Conservation (phyloP, 2,329 filamentous ascomycete genomes). For the Chalaropsis ovoidea region DNA sequence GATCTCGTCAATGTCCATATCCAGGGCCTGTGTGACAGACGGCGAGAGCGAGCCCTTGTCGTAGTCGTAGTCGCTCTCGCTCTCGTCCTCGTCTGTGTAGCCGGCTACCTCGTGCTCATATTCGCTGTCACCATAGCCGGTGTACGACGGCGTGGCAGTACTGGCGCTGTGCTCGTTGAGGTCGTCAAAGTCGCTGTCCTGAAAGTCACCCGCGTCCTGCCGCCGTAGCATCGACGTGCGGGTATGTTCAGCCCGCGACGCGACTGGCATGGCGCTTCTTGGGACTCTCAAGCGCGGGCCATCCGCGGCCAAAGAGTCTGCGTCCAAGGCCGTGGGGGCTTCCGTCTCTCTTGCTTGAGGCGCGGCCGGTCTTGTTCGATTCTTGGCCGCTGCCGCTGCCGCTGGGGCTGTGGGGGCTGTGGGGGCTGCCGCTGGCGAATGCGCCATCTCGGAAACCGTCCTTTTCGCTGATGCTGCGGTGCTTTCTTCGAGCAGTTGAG, state of each 20-base stretch:
- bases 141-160: background rate
- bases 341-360: constrained; percentile 13
- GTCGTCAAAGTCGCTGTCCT: constrained; percentile 12
- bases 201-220: background rate
- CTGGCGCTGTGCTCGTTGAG: background rate
- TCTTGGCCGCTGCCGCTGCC: constrained; percentile 3
- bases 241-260: background rate
- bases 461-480: constrained; percentile 4
- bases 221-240: background rate
- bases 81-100: background rate
- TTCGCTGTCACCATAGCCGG: constrained; percentile 2
- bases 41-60: constrained; percentile 9
- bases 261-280: constrained; percentile 22
- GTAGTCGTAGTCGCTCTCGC: constrained; percentile 5
- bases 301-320: constrained; percentile 15
- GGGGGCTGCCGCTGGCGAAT: constrained; percentile 10
- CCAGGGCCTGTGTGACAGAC: constrained; percentile 19
- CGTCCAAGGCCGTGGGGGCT: constrained; percentile 5
- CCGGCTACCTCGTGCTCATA: constrained; percentile 9
- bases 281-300: constrained; percentile 18
- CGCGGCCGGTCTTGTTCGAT: constrained; percentile 7
- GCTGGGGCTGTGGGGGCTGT: too few species aligned
- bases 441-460: background rate
- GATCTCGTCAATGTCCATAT: constrained; percentile 23
- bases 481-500: background rate